phyloP scores from a whole-genome alignment of 371 early-diverging fungal species.

The Scutellospora calospora region DNA sequence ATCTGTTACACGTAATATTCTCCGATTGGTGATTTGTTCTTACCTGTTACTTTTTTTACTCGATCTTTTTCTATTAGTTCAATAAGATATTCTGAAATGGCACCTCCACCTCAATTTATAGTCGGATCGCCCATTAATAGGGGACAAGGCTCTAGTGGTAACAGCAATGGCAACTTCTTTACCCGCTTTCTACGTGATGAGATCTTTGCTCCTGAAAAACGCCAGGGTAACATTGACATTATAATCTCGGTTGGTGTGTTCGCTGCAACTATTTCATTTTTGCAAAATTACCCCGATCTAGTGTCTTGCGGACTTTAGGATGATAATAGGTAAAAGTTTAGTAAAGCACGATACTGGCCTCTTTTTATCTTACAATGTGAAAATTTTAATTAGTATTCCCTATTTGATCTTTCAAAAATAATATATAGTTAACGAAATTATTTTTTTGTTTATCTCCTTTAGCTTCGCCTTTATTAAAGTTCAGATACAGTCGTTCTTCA shows the following conservation, averaged over 20 bases:
- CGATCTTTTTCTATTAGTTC: background rate
- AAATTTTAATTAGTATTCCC: too few relatives aligned
- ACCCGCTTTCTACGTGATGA: slow-evolving; percentile 57
- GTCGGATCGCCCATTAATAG: background rate
- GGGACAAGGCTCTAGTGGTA: background rate
- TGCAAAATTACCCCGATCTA: slow-evolving; percentile 65
- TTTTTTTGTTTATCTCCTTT: too few relatives aligned
- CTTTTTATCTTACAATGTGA: too few relatives aligned
- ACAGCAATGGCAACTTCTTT: slow-evolving; percentile 9
- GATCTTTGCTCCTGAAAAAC: slow-evolving; percentile 62
- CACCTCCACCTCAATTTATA: background rate
- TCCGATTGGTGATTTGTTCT: slow-evolving; percentile 32
- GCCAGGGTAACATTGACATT: slow-evolving; percentile 62
- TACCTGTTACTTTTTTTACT: background rate
- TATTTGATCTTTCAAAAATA: too few relatives aligned
- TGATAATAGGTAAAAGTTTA: too few relatives aligned
- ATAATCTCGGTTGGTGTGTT: slow-evolving; percentile 62
- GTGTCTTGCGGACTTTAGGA: slow-evolving; percentile 47
- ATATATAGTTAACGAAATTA: too few relatives aligned
- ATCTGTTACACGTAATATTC: slow-evolving; percentile 6
- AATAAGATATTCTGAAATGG: background rate
- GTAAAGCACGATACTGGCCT: too few relatives aligned
- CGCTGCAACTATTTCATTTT: slow-evolving; percentile 60
- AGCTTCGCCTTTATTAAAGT: too few relatives aligned
- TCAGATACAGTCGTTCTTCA: too few relatives aligned